Base-by-base conservation (phyloP, 495 filamentous ascomycete species). In the Mycothermus thermophilus region DNA sequence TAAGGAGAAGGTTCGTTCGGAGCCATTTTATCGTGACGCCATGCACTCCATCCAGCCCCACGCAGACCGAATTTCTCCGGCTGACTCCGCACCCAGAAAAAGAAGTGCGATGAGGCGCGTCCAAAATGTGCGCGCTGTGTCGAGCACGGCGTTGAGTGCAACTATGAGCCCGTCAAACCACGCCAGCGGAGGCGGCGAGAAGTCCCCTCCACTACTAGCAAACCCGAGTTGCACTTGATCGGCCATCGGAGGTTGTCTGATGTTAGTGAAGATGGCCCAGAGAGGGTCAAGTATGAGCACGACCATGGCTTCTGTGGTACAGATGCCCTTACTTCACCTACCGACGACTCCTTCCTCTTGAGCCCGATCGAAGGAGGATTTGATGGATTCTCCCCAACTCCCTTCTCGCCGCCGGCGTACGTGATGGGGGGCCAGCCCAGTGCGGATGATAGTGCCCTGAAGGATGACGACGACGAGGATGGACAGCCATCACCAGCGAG, bases 91-190 rank as follows among this genome's bases (percentile, higher is more conserved):
- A 14, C 6, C 46, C 46, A 72, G 65, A 77, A 77, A 55, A 77
- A 77, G 51, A 77, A 77, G 57, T 77, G 73, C 45, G 72, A 77
- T 43, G 73, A 77, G 47, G 60, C 56, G 33, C 67, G 66, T 11
- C 73, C 73, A 2, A 54, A 62, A 36, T 77, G 73, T 50, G 58
- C 67, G 29, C 67, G 73, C 18, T 77, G 73, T 50, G 40, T 46
- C 19, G 72, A 76, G 50, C 63, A 65, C 29, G 56, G 58, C 10
- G 50, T 67, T 12, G 50, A 60, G 31, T 77, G 73, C 41, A 56
- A 57, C 27, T 77, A 77, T 42, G 72, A 75, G 25, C 50, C 60
- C 6, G 63, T 72, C 15, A 71, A 67, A 29, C 72, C 72, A 1
- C 63, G 72, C 14, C 72, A 75, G 47, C 48, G 71, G 27, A 64